These are phyloP conservation scores for Aspergillus sp. DNA, from an alignment of 2,329 filamentous ascomycete genomes.

Conservation along the genomic window DNA sequence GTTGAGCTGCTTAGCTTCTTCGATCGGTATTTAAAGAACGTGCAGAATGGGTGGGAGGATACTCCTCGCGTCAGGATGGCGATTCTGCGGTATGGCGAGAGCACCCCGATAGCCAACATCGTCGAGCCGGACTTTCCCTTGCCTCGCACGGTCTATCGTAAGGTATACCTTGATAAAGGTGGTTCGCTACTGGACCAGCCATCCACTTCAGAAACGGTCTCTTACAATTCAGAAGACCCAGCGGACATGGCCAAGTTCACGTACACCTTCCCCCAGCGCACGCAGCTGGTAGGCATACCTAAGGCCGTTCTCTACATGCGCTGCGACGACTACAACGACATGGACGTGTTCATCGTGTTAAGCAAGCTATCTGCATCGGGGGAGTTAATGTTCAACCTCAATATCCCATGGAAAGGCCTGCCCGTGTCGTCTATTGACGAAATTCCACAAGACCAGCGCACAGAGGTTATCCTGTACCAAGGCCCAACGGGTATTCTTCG, in stretches of 20 bases:
- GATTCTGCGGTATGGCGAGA: constrained; percentile 8
- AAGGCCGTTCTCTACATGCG: constrained; percentile 15
- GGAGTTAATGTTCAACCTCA: constrained; percentile 9
- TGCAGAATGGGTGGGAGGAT: constrained; percentile 10
- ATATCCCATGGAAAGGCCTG: constrained; percentile 8
- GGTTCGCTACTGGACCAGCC: background rate
- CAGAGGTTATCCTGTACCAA: constrained; percentile 7
- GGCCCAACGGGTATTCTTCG: constrained; percentile 6
- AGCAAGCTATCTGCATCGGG: constrained; percentile 10
- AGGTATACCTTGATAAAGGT: constrained; percentile 8
- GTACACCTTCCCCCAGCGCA: constrained; percentile 5
- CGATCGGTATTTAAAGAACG: constrained; percentile 9
- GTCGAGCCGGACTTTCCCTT: constrained; percentile 10
- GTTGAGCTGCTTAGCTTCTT: constrained; percentile 9
- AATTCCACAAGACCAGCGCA: constrained; percentile 2
- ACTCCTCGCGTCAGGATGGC: constrained; percentile 13
- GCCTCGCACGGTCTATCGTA: constrained; percentile 9
- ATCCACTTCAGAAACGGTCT: background rate
- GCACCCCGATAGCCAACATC: background rate
- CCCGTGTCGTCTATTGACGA: background rate
- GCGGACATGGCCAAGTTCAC: constrained; percentile 13
- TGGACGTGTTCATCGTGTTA: constrained; percentile 11
- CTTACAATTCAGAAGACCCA: constrained; percentile 9
- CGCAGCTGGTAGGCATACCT: constrained; percentile 12
- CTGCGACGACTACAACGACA: constrained; percentile 13